Conservation (phyloP, 2,329 filamentous ascomycete species). For the Huntiella bhutanensis region DNA sequence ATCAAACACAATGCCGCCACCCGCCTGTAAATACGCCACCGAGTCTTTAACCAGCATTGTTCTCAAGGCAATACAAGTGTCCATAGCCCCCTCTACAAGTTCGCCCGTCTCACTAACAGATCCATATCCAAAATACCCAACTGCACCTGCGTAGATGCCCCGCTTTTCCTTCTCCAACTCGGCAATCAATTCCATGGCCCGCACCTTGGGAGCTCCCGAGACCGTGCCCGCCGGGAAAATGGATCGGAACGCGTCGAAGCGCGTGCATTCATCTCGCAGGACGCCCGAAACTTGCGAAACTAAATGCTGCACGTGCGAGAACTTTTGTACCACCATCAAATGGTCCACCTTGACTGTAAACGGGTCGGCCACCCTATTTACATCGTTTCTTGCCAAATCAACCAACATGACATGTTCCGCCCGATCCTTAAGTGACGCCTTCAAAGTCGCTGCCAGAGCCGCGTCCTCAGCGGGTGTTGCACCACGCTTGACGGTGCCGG, state of each 20-base stretch:
- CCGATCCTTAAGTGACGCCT: constrained; percentile 70
- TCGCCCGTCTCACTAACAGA: constrained; percentile 44
- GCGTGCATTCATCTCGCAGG: constrained; percentile 62
- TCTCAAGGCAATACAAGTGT: constrained; percentile 61
- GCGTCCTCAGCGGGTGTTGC: constrained; percentile 66
- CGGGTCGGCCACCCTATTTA: constrained; percentile 89
- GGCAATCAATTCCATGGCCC: constrained; percentile 91
- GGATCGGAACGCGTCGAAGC: constrained; percentile 87
- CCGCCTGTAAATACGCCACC: constrained; percentile 75
- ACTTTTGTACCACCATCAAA: constrained; percentile 84
- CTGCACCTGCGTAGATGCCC: constrained; percentile 86
- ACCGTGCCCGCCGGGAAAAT: constrained; percentile 97
- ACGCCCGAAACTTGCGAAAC: constrained; percentile 89
- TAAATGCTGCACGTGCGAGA: constrained; percentile 93
- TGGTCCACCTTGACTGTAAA: constrained; percentile 77
- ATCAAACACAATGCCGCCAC: constrained; percentile 84
- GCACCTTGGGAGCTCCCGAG: constrained; percentile 85
- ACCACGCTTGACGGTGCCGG: constrained; percentile 81
- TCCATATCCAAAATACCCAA: constrained; percentile 89
- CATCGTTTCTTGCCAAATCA: constrained; percentile 85
- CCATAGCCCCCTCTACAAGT: constrained; percentile 68
- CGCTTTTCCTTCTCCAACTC: constrained; percentile 88
- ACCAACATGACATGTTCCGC: constrained; percentile 97
- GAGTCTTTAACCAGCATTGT: constrained; percentile 93
- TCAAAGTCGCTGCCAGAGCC: constrained; percentile 55